These are phyloP conservation scores for Phyllosticta capitalensis DNA, from an alignment of 2,329 filamentous ascomycete genomes.

Conservation along the genomic window DNA sequence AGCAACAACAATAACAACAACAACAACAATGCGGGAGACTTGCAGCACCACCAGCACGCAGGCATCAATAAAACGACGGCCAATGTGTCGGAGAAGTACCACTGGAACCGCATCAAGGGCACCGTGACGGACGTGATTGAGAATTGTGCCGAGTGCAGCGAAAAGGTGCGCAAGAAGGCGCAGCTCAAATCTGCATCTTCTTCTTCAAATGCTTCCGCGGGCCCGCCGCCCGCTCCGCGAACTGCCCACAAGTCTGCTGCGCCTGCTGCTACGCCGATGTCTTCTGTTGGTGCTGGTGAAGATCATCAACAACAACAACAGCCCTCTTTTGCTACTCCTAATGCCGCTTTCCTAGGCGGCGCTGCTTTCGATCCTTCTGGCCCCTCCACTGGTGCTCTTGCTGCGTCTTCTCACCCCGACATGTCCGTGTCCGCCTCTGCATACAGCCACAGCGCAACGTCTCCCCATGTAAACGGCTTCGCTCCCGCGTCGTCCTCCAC, in stretches of 20 bases:
- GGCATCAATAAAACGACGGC: constrained; percentile 99
- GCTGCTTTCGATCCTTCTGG: background rate
- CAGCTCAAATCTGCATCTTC: constrained; percentile 1
- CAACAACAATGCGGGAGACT: background rate
- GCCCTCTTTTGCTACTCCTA: background rate
- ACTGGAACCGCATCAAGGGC: constrained; percentile 97
- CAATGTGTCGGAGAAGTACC: constrained; percentile 83
- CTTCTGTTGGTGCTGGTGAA: background rate
- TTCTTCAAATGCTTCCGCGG: background rate
- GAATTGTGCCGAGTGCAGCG: constrained; percentile 84
- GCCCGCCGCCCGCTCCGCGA: background rate
- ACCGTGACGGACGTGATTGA: constrained; percentile 91
- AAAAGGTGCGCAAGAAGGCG: constrained; percentile 28
- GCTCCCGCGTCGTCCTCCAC: background rate
- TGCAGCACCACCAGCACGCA: constrained; percentile 52
- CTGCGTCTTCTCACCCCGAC: background rate
- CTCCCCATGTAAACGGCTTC: background rate
- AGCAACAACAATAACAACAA: background rate
- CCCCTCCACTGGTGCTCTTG: background rate
- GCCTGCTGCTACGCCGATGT: background rate
- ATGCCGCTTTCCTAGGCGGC: background rate
- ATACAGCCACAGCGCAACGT: background rate
- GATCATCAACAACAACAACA: background rate
- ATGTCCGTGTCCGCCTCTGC: background rate
- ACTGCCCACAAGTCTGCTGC: background rate